These are phyloP conservation scores for Diospyros lotus DNA, from an alignment of 148 eudicot species.

Conservation along the genomic window DNA sequence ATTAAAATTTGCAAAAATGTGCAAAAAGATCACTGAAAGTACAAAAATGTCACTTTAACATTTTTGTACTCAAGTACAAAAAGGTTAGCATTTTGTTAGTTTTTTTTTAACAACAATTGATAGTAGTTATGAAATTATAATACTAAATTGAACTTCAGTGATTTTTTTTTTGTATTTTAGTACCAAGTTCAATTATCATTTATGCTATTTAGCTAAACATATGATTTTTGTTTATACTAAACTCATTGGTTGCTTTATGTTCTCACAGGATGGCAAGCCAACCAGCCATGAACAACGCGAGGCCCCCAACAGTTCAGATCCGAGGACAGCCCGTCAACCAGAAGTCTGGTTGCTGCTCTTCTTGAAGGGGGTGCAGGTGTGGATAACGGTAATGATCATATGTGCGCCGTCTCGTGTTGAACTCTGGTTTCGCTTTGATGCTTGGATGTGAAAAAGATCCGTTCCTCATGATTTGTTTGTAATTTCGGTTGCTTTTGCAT, in stretches of 20 bases:
- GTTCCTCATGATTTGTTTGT: constrained; percentile 1
- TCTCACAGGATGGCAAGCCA: constrained; percentile 57
- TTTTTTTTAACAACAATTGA: too few relatives aligned
- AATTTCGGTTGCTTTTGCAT: constrained; percentile 4
- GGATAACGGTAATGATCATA: too few relatives aligned
- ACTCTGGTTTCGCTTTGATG: not conserved
- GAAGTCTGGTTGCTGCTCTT: constrained; percentile 66
- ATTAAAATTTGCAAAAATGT: too few relatives aligned
- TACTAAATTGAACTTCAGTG: too few relatives aligned
- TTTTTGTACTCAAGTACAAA: too few relatives aligned
- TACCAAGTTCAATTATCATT: too few relatives aligned
- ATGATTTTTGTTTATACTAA: not conserved
- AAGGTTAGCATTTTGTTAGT: too few relatives aligned
- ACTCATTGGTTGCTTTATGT: not conserved
- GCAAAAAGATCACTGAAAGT: too few relatives aligned
- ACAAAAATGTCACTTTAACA: too few relatives aligned
- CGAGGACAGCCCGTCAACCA: constrained; percentile 64
- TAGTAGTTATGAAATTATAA: too few relatives aligned
- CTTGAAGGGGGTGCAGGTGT: constrained; percentile 5
- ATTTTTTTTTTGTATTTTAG: too few relatives aligned
- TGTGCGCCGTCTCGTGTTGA: not conserved
- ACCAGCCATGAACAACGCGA: constrained; percentile 44
- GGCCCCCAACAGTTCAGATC: constrained; percentile 64
- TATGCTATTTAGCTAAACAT: too few relatives aligned
- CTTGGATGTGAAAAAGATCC: not conserved